Conservation (phyloP, 2,329 filamentous ascomycete genomes). For the Monascus ruber region DNA sequence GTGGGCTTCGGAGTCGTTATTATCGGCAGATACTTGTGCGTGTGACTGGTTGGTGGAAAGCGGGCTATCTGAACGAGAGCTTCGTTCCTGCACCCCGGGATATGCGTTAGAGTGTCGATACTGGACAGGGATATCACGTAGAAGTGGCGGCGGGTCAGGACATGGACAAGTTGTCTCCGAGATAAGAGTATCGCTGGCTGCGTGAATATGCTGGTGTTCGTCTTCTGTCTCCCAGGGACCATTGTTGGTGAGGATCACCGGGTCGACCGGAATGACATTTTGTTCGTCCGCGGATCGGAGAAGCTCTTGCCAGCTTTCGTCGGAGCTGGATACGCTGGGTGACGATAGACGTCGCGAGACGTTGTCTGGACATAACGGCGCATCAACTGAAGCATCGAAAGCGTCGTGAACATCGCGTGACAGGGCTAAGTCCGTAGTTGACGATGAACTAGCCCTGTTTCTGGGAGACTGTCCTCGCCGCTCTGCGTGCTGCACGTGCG, state of each 20-base stretch:
- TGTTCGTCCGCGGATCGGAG: slow-evolving; percentile 3
- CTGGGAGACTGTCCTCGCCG: no score
- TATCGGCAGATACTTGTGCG: no score
- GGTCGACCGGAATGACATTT: slow-evolving; percentile 8
- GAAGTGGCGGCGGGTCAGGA: slow-evolving; percentile 5
- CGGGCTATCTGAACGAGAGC: no score
- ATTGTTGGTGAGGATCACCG: slow-evolving; percentile 7
- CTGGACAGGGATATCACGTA: slow-evolving; percentile 2
- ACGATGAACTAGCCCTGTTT: no score
- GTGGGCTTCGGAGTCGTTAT: no score
- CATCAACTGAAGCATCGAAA: no score
- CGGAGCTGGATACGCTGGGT: slow-evolving; percentile 3
- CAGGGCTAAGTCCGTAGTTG: no score
- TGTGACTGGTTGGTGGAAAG: no score
- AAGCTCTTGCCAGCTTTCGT: slow-evolving; percentile 2
- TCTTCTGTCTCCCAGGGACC: slow-evolving; percentile 5
- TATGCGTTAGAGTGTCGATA: slow-evolving; percentile 2
- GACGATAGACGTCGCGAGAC: slow-evolving; percentile 4
- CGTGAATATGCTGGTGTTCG: slow-evolving; percentile 3
- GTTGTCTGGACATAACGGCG: no score
- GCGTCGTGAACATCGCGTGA: no score
- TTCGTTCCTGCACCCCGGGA: no score
- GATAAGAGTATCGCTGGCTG: slow-evolving; percentile 3
- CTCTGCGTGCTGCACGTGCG: no score
- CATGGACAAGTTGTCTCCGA: slow-evolving; percentile 3